Percentiles rank a stretch among this genome's conserved stretches.
These are phyloP conservation scores for Alternaria longipes DNA, from an alignment of 2,329 filamentous ascomycete species.

Conservation along the genomic window DNA sequence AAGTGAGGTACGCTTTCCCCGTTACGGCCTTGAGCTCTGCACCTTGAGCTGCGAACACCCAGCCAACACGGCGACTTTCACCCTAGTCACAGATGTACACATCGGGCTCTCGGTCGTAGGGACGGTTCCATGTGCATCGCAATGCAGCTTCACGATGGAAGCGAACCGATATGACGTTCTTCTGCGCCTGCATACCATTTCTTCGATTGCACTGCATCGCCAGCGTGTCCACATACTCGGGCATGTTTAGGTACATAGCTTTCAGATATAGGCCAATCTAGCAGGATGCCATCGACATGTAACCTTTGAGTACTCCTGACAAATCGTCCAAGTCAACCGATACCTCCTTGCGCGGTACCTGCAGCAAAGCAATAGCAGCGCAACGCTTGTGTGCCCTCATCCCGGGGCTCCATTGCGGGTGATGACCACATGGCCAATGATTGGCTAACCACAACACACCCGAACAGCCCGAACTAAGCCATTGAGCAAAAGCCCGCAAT, in stretches of 20 bases:
- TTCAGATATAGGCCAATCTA: background rate
- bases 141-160: background rate
- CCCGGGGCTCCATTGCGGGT: slow-evolving; percentile 26
- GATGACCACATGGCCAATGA: slow-evolving; percentile 27
- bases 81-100: background rate
- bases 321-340: background rate
- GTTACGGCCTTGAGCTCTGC: slow-evolving; percentile 10
- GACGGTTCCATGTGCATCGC: background rate
- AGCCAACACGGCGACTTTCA: background rate
- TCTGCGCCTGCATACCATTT: background rate
- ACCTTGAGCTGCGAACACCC: slow-evolving; percentile 18
- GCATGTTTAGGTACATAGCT: background rate
- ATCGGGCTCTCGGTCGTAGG: background rate
- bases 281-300: background rate
- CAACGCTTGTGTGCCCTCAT: slow-evolving; percentile 12
- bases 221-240: background rate
- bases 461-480: slow-evolving; percentile 34
- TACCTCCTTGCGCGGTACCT: slow-evolving; percentile 29
- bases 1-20: background rate
- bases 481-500: slow-evolving; percentile 33
- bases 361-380: slow-evolving; percentile 28
- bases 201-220: background rate
- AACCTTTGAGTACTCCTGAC: background rate
- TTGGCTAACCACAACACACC: slow-evolving; percentile 34
- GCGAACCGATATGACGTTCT: background rate